phyloP scores from a whole-genome alignment of 2,329 filamentous ascomycete species.

The Alternaria gansuensis region DNA sequence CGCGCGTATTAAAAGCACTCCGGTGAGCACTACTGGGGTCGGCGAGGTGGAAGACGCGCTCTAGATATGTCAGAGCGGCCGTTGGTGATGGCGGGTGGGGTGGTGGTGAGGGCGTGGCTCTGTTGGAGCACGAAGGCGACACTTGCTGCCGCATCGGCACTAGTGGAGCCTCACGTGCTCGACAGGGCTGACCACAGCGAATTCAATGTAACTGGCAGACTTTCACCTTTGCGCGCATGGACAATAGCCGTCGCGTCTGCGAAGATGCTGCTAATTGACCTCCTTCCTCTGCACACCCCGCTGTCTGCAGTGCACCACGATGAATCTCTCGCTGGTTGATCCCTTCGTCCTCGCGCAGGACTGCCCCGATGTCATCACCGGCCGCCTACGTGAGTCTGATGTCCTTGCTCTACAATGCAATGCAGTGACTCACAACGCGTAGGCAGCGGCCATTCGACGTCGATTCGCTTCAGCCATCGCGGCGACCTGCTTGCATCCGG shows the following conservation, averaged over 20 bases:
- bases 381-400: slow-evolving; percentile 77
- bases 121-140: slow-evolving; percentile 28
- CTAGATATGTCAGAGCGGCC: slow-evolving; percentile 45
- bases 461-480: slow-evolving; percentile 86
- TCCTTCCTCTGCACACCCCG: slow-evolving; percentile 21
- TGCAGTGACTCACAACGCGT: slow-evolving; percentile 42
- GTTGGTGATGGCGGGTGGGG: slow-evolving; percentile 41
- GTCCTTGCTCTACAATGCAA: slow-evolving; percentile 62
- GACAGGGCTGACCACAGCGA: not conserved
- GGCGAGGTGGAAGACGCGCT: slow-evolving; percentile 45
- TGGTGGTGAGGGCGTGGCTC: slow-evolving; percentile 39
- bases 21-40: slow-evolving; percentile 37
- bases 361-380: slow-evolving; percentile 89
- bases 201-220: not conserved
- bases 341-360: slow-evolving; percentile 78
- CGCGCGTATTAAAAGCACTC: slow-evolving; percentile 40
- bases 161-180: slow-evolving; percentile 26
- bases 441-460: slow-evolving; percentile 71
- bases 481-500: slow-evolving; percentile 96
- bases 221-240: slow-evolving; percentile 29
- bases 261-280: slow-evolving; percentile 36
- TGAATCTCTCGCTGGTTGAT: slow-evolving; percentile 77
- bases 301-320: slow-evolving; percentile 48
- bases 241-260: slow-evolving; percentile 22
- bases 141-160: slow-evolving; percentile 15